A percentile compares a stretch with the other conserved stretches of the same genome.
Evolutionary conservation across 2,329 filamentous ascomycete species (phyloP).

Genomic region (Mycosphaerelloides madeirae): DNA sequence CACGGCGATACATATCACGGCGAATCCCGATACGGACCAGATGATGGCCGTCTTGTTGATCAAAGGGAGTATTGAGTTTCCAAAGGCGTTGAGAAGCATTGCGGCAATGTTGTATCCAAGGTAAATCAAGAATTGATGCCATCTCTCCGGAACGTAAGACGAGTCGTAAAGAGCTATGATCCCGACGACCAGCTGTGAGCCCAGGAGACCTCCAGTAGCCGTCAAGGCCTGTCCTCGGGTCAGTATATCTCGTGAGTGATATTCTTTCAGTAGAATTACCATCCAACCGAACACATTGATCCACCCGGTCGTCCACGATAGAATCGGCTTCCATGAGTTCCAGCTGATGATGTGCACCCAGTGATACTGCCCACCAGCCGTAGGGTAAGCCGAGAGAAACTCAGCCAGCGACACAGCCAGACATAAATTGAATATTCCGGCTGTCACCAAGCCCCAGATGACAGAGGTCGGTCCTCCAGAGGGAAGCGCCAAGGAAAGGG

Average conservation of each 20-base stretch:
- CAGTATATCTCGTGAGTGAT: too few species aligned
- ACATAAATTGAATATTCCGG: constrained; percentile 63
- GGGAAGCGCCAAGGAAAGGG: constrained; percentile 58
- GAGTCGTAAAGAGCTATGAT: constrained; percentile 59
- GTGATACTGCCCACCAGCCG: constrained; percentile 56
- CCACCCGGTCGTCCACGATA: constrained; percentile 70
- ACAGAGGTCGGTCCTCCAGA: constrained; percentile 67
- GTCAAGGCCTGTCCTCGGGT: too few species aligned
- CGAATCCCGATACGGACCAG: constrained; percentile 66
- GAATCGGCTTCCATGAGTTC: constrained; percentile 55
- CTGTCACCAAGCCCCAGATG: constrained; percentile 61
- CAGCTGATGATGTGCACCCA: constrained; percentile 65
- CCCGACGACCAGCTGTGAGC: constrained; percentile 62
- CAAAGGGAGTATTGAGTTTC: constrained; percentile 57
- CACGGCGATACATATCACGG: constrained; percentile 65
- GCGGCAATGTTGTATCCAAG: constrained; percentile 58
- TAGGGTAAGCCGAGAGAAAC: constrained; percentile 54
- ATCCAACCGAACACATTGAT: constrained; percentile 70
- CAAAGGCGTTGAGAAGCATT: constrained; percentile 62
- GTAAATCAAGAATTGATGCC: constrained; percentile 73
- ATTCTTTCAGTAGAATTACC: too few species aligned
- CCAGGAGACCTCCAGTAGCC: constrained; percentile 63
- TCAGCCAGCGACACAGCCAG: constrained; percentile 66
- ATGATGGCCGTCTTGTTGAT: constrained; percentile 66
- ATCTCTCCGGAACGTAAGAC: constrained; percentile 54